Conservation (phyloP, 345 rosid species). For the Reutealis trisperma region DNA sequence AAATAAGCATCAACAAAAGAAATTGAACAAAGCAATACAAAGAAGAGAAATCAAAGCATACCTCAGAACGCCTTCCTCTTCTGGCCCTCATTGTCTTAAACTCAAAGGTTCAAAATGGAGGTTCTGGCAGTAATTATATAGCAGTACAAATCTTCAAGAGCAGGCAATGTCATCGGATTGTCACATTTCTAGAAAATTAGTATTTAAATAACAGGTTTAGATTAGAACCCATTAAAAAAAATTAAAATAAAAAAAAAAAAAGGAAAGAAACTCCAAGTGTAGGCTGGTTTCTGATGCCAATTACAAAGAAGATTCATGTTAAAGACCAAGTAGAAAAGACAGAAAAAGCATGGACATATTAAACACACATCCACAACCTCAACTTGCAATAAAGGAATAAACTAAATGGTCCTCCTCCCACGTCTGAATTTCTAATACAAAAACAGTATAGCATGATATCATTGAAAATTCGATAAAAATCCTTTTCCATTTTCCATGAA, state of each 20-base stretch:
- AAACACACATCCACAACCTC: constrained; percentile 51
- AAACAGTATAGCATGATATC: constrained; percentile 27
- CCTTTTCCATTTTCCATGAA: constrained; percentile 13
- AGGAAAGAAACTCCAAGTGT: constrained; percentile 11
- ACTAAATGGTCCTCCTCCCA: constrained; percentile 30
- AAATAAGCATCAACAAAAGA: constrained; percentile 20
- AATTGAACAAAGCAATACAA: constrained; percentile 8
- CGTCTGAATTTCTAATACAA: constrained; percentile 24
- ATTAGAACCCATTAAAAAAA: constrained; percentile 19
- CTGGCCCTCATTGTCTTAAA: constrained; percentile 51
- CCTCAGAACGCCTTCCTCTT: constrained; percentile 77
- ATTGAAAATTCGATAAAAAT: constrained; percentile 28
- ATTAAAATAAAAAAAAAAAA: background rate
- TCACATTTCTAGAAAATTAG: constrained; percentile 31
- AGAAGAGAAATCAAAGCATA: constrained; percentile 19
- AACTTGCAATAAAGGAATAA: constrained; percentile 50
- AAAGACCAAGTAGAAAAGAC: constrained; percentile 47
- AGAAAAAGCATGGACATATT: constrained; percentile 46
- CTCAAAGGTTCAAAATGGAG: constrained; percentile 16
- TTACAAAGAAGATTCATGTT: constrained; percentile 43
- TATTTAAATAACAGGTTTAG: constrained; percentile 38
- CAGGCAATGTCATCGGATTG: constrained; percentile 16
- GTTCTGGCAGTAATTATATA: background rate
- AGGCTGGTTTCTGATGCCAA: constrained; percentile 39
- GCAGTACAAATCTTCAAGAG: constrained; percentile 21